These are phyloP conservation scores for Phytophthora melonis DNA, from an alignment of 352 stramenopile species.

Conservation along the genomic window DNA sequence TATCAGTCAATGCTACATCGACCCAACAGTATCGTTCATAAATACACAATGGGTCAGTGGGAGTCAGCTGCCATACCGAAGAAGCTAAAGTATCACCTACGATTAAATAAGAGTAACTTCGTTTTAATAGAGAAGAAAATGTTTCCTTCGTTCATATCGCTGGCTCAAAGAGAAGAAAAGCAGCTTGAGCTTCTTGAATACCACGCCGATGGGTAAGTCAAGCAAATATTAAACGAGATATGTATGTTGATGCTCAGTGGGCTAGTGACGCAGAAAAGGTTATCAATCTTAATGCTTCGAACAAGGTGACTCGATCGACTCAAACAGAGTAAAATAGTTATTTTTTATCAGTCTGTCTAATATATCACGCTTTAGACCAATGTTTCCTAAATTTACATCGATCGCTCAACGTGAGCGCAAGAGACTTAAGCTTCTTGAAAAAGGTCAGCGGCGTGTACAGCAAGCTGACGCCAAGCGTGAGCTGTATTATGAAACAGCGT, in stretches of 20 bases:
- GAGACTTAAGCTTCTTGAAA: neutral
- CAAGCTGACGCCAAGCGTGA: neutral
- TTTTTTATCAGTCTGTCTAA: too few relatives aligned
- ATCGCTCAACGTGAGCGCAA: neutral
- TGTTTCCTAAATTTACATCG: conserved; percentile 3
- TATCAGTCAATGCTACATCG: too few relatives aligned
- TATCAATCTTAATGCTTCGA: too few relatives aligned
- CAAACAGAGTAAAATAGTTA: too few relatives aligned
- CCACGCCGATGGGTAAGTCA: neutral
- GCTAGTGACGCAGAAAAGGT: neutral
- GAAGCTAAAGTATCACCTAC: neutral
- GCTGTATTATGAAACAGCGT: too few relatives aligned
- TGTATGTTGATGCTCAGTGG: conserved; percentile 7
- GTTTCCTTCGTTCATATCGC: conserved; percentile 4
- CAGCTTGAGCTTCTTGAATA: neutral
- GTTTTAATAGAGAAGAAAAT: neutral
- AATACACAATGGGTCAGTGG: neutral
- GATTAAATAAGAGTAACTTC: too few relatives aligned
- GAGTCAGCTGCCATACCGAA: neutral
- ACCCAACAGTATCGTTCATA: too few relatives aligned
- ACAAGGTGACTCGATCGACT: too few relatives aligned
- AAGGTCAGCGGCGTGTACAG: neutral
- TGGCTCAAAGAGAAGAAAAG: conserved; percentile 12
- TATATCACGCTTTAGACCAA: neutral
- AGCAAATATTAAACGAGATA: neutral